Evolutionary conservation across 2,329 filamentous ascomycete species (phyloP), one percentile per base, ranked within the genome.

Genomic region (Cladosporium sp.): DNA sequence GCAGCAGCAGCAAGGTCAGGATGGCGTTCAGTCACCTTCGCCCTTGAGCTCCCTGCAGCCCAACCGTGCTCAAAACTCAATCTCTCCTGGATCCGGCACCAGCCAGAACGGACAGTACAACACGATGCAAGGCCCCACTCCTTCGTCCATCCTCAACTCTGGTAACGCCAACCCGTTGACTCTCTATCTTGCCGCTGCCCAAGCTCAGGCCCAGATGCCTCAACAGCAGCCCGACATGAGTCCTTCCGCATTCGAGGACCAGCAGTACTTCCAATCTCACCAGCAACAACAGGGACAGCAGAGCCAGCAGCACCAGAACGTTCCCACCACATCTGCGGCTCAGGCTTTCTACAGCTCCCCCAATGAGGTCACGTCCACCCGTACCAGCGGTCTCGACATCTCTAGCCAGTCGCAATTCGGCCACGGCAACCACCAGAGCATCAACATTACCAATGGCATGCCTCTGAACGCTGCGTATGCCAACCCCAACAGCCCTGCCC

Each of bases 131-230:
- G 75, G 88, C 69, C 76, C 86, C 65, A 88, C 85, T 22, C 84
- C 88, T 1, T 88, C 88, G 1, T 84, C 86, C 19, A 84, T 96
- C 60, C 85, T 96, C 73, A 94, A 92, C 73, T 86, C 85, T 54
- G 88, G 85, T 56, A 80, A 81, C 69, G 93, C 86, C 79, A 97
- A 97, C 74, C 93, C 93, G 0, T 75, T 97, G 73, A 96, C 92
- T 22, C 86, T 97, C 85, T 97, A 97, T 72, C 82, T 97, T n/a
- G 71, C 71, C 17, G 71, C 70, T 11, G 68, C 70, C 8, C 72
- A 74, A 60, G 93, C 87, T 74, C 91, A 95, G 70, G 84, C 93
- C 28, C 87, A 86, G 20, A 84, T 88, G 62, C 85, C 89, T 67
- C 78, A 75, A 62, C 83, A 86, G 49, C 51, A 62, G 59, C 58